These are phyloP conservation scores for Kodamaea kaohsiungensis DNA, from an alignment of 805 yeast species.

Conservation along the genomic window DNA sequence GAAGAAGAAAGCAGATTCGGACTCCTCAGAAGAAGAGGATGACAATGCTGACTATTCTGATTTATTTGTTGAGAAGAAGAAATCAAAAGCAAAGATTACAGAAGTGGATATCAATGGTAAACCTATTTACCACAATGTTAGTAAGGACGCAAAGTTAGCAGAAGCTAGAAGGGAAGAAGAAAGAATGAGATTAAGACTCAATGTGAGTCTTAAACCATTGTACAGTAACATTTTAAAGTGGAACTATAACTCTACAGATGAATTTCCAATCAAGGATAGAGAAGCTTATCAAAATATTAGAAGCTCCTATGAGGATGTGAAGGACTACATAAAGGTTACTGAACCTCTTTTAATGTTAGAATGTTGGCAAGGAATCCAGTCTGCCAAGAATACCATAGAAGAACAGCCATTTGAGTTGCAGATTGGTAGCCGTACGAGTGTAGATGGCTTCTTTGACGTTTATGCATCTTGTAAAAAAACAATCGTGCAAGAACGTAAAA, in stretches of 20 bases:
- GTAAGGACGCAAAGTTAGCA: constrained; percentile 27
- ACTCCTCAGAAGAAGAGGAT: constrained; percentile 32
- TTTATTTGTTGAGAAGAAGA: constrained; percentile 37
- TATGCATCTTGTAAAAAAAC: constrained; percentile 67
- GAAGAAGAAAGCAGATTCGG: constrained; percentile 31
- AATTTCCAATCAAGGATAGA: constrained; percentile 57
- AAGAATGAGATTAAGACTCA: constrained; percentile 74
- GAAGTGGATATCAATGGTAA: constrained; percentile 48
- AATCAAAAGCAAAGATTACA: constrained; percentile 34
- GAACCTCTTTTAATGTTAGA: constrained; percentile 84
- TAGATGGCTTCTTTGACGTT: constrained; percentile 86
- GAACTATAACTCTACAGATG: constrained; percentile 63
- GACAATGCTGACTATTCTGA: constrained; percentile 42
- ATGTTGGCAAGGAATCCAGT: constrained; percentile 88
- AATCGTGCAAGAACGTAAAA: constrained; percentile 49
- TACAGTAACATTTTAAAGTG: constrained; percentile 71
- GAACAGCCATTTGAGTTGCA: constrained; percentile 62
- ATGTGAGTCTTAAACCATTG: constrained; percentile 75
- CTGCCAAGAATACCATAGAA: constrained; percentile 65
- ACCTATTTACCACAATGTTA: constrained; percentile 26
- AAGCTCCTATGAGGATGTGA: constrained; percentile 54
- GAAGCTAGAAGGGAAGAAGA: constrained; percentile 59
- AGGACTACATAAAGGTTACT: constrained; percentile 68
- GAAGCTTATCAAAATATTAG: constrained; percentile 49
- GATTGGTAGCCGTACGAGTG: constrained; percentile 78